phyloP scores from a whole-genome alignment of 345 rosid species.

The Brassica carinata region DNA sequence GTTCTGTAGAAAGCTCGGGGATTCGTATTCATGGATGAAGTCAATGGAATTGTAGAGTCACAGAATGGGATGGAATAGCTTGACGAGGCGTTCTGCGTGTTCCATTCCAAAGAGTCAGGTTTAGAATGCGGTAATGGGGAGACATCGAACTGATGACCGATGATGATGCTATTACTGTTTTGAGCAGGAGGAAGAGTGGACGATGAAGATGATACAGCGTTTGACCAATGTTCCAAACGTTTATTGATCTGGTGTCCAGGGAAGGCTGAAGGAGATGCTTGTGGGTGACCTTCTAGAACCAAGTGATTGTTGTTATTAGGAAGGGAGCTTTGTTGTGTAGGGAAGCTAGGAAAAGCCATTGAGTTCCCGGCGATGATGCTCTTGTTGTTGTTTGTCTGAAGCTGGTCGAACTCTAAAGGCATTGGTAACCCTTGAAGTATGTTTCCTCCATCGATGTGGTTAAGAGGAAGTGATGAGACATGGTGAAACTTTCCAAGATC shows the following conservation, averaged over 20 bases:
- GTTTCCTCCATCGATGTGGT: slow-evolving; percentile 49
- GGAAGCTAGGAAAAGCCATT: slow-evolving; percentile 33
- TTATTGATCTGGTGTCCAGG: slow-evolving; percentile 44
- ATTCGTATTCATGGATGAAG: slow-evolving; percentile 47
- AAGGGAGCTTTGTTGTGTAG: slow-evolving; percentile 40
- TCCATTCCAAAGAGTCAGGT: slow-evolving; percentile 49
- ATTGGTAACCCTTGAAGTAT: slow-evolving; percentile 77
- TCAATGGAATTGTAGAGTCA: slow-evolving; percentile 34
- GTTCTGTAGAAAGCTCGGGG: slow-evolving; percentile 42
- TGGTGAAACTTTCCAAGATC: slow-evolving; percentile 55
- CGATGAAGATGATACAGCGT: slow-evolving; percentile 46
- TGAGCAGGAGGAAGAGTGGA: slow-evolving; percentile 46
- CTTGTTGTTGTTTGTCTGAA: slow-evolving; percentile 49
- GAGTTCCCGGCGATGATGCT: slow-evolving; percentile 2
- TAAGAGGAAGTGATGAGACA: slow-evolving; percentile 39
- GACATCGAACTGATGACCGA: slow-evolving; percentile 37
- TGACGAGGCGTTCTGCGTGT: slow-evolving; percentile 36
- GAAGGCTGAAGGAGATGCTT: slow-evolving; percentile 46
- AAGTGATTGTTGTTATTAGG: slow-evolving; percentile 41
- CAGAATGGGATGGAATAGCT: slow-evolving; percentile 43
- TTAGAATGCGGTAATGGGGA: slow-evolving; percentile 43
- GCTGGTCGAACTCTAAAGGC: slow-evolving; percentile 62
- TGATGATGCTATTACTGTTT: slow-evolving; percentile 32
- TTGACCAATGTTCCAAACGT: slow-evolving; percentile 58
- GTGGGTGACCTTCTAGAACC: slow-evolving; percentile 55